Percentiles rank a stretch among this genome's conserved stretches.
phyloP scores from a whole-genome alignment of 2,329 filamentous ascomycete genomes.

The Coniella vitis region DNA sequence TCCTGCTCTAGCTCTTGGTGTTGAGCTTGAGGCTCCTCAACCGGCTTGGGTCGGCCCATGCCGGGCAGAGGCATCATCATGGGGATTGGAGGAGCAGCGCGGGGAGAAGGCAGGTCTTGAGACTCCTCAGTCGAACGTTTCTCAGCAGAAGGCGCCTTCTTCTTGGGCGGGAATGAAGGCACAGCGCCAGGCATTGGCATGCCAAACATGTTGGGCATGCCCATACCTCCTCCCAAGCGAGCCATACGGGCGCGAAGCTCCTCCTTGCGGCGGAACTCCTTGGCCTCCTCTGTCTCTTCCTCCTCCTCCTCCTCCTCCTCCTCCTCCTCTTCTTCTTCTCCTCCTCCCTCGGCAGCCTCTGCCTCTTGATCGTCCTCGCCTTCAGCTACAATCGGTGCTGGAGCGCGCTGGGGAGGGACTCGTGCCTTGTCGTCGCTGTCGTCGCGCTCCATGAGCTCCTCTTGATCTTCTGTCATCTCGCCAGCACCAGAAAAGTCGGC shows the following conservation, averaged over 20 bases:
- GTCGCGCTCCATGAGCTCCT: constrained; percentile 60
- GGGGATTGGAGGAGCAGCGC: constrained; percentile 47
- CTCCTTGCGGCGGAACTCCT: constrained; percentile 76
- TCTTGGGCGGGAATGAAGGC: constrained; percentile 41
- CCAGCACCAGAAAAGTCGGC: constrained; percentile 59
- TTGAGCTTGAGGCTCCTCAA: constrained; percentile 24
- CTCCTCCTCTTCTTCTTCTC: constrained; percentile 53
- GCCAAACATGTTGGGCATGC: constrained; percentile 91
- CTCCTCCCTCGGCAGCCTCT: constrained; percentile 41
- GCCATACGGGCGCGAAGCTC: constrained; percentile 94
- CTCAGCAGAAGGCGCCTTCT: constrained; percentile 39
- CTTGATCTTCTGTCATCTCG: constrained; percentile 55
- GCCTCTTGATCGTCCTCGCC: constrained; percentile 35
- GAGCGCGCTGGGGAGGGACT: constrained; percentile 31
- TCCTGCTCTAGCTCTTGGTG: constrained; percentile 31
- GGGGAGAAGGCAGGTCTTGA: constrained; percentile 38
- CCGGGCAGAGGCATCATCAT: constrained; percentile 64
- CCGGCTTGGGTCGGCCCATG: constrained; percentile 53
- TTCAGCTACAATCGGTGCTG: constrained; percentile 26
- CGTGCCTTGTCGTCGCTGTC: constrained; percentile 60
- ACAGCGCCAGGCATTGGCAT: constrained; percentile 52
- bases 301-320: constrained; percentile 62
- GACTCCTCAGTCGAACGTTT: constrained; percentile 36
- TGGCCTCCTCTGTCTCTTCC: constrained; percentile 79
- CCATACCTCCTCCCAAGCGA: constrained; percentile 97